Evolutionary conservation across 2,329 filamentous ascomycete genomes (phyloP), one percentile per base, ranked within the genome.

Genomic region (Monosporascus sp.): DNA sequence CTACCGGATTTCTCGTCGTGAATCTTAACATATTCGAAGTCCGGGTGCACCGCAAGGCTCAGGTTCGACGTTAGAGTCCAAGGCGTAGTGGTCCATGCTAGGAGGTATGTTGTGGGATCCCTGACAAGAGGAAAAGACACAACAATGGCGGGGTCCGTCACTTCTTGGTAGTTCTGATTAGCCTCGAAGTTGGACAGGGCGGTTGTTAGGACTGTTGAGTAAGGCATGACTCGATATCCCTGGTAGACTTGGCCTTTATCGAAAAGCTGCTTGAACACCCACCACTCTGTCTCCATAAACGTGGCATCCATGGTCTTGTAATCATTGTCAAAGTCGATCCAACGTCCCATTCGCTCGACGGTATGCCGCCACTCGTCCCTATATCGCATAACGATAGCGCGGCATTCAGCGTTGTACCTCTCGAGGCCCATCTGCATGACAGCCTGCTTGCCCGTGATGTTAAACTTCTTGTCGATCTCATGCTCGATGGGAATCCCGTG

Each of bases 311-410:
- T 96, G 37, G 91, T 96, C 87, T 96, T 96, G 78, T 96, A 97
- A 70, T 97, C 91, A 64, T 96, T 94, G 72, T 97, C 93, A 64
- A 97, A 97, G 73, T 97, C 93, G 64, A 97, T 94, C 93, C 93
- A 97, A 54, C 93, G 87, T 53, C 93, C 93, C 41, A 97, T 75
- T 57, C 93, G 81, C 67, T 96, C 91, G 64, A 97, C 88, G 26
- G 91, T 96, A 58, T 85, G 76, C 64, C 91, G 84, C 93, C 93
- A 97, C 70, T 97, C 93, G 17, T 79, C 72, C 11, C 91, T 85
- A 69, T 88, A 97, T 65, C 89, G 84, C 90, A 97, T 96, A 62
- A 97, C 93, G 70, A 97, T 96, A 58, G 90, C 85, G 57, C 88
- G 83, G 71, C 93, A 97, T 75, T 96, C 90, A 57, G 83, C 86